These are phyloP conservation scores for Eucalyptus cladocalyx DNA, from an alignment of 345 rosid genomes.

Conservation along the genomic window DNA sequence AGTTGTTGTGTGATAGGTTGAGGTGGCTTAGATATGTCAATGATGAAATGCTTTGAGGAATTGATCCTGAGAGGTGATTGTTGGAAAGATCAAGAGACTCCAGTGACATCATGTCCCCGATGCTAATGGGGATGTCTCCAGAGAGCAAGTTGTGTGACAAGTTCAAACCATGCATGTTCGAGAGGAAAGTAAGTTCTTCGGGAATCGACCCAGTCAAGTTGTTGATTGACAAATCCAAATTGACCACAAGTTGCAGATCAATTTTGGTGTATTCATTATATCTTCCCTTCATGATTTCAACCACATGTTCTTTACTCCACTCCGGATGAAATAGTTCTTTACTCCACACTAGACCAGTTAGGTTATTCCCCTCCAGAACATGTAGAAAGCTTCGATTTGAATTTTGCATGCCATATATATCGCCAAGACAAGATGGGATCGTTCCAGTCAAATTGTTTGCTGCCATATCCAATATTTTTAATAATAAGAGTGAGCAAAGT, in stretches of 20 bases:
- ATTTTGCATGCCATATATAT: fast-evolving
- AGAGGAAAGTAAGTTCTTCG: not conserved
- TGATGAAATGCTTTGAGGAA: not conserved
- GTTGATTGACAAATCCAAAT: conserved; percentile 9
- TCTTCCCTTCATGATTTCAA: not conserved
- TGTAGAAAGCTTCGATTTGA: not conserved
- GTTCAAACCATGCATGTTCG: not conserved
- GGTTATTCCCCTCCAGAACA: too few species aligned
- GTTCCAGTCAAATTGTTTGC: not conserved
- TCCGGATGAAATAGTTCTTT: not conserved
- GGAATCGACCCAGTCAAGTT: conserved; percentile 1
- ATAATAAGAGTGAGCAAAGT: not conserved
- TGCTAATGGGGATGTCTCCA: not conserved
- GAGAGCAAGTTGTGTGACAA: not conserved
- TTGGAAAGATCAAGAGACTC: not conserved
- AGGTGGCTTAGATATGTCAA: not conserved
- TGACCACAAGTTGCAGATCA: not conserved
- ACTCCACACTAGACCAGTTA: too few species aligned
- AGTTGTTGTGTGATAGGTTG: not conserved
- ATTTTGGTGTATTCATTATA: not conserved
- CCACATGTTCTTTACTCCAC: not conserved
- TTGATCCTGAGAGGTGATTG: not conserved
- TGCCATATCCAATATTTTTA: not conserved
- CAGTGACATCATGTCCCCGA: not conserved
- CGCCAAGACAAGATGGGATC: not conserved